Evolutionary conservation across 495 filamentous ascomycete genomes (phyloP).

Genomic region (Neurospora sp.): DNA sequence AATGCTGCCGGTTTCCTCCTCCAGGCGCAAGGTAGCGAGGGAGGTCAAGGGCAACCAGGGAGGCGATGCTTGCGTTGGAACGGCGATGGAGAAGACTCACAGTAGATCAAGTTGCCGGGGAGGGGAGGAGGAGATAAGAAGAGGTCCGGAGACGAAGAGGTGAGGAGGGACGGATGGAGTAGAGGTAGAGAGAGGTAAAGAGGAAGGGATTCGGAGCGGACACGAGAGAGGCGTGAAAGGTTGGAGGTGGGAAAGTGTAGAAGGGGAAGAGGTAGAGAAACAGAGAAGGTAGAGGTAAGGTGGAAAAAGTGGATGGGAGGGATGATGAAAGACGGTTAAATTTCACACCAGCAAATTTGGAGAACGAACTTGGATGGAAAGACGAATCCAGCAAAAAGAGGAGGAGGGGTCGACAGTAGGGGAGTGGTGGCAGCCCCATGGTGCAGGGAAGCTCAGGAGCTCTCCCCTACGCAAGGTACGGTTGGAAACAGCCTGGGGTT

Average conservation of each 20-base stretch:
- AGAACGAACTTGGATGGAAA: background rate
- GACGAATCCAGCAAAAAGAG: background rate
- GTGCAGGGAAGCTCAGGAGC: background rate
- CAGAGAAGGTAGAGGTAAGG: slow-evolving; percentile 16
- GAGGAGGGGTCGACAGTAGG: background rate
- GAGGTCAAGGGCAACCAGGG: background rate
- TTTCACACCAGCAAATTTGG: background rate
- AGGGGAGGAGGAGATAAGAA: slow-evolving; percentile 1
- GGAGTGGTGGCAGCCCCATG: background rate
- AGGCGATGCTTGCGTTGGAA: background rate
- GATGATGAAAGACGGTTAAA: slow-evolving; percentile 6
- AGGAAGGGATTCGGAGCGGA: background rate
- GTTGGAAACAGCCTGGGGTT: background rate
- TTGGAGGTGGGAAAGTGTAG: background rate
- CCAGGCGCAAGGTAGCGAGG: background rate
- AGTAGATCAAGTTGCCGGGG: background rate
- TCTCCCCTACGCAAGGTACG: background rate
- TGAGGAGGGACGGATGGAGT: background rate
- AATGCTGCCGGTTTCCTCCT: background rate
- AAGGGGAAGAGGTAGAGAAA: slow-evolving; percentile 10
- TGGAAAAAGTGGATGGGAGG: slow-evolving; percentile 7
- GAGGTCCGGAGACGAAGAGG: slow-evolving; percentile 1
- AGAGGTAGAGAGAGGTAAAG: slow-evolving; percentile 2
- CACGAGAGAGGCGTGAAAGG: slow-evolving; percentile 1
- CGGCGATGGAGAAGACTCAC: background rate